These are phyloP conservation scores for Ceratocystis alfenasii DNA, from an alignment of 2,329 filamentous ascomycete genomes.

Conservation along the genomic window DNA sequence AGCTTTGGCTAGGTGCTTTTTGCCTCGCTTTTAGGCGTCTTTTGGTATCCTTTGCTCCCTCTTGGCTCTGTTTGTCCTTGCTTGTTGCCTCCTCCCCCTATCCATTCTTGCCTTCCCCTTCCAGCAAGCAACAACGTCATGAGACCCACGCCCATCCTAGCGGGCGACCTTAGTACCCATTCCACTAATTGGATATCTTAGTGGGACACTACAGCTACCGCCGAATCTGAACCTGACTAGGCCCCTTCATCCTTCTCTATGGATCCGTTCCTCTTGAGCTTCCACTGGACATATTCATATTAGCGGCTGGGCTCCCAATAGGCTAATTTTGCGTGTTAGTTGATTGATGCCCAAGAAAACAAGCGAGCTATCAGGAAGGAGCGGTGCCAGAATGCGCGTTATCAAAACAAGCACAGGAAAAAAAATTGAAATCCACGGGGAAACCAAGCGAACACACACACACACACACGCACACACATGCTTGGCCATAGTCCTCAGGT, in stretches of 20 bases:
- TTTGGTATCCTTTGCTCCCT: neutral
- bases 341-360: neutral
- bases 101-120: constrained; percentile 11
- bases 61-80: neutral
- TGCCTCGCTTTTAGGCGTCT: neutral
- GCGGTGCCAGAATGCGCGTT: neutral
- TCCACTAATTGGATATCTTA: neutral
- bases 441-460: neutral
- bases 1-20: neutral
- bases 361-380: neutral
- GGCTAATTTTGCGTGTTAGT: neutral
- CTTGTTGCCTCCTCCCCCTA: neutral
- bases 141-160: neutral
- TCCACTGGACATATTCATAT: neutral
- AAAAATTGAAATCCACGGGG: neutral
- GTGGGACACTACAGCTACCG: too few relatives aligned
- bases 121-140: constrained; percentile 11
- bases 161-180: neutral
- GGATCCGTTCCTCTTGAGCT: neutral
- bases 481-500: neutral
- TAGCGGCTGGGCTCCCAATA: too few relatives aligned
- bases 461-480: neutral
- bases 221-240: neutral
- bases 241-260: too few relatives aligned
- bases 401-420: neutral